A percentile compares a stretch with the other conserved stretches of the same genome.
Conservation (phyloP, 75 land plant species). For the Pinus taeda region DNA sequence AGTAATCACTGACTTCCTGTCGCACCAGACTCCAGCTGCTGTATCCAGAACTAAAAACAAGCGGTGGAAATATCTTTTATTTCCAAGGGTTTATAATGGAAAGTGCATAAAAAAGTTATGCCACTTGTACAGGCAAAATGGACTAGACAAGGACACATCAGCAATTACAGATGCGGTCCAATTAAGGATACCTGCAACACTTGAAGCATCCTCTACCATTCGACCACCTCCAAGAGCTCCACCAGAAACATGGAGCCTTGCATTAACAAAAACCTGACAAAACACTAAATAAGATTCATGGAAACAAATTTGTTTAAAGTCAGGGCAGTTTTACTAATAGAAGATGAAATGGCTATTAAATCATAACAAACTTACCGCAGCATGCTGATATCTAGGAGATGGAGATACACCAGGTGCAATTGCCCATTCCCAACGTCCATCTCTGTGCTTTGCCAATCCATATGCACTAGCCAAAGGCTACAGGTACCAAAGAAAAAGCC, state of each 20-base stretch:
- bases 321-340: not conserved
- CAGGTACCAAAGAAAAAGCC: not conserved
- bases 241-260: conserved; percentile 54
- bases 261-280: conserved; percentile 50
- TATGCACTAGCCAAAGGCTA: conserved; percentile 52
- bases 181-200: conserved; percentile 39
- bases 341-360: not conserved
- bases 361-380: conserved; percentile 30
- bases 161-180: not conserved
- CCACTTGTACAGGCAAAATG: not conserved
- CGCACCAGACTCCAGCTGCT: conserved; percentile 62
- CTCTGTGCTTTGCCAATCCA: conserved; percentile 55
- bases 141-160: not conserved
- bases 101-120: not conserved
- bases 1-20: conserved; percentile 44
- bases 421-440: conserved; percentile 63
- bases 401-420: conserved; percentile 55
- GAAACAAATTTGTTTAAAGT: not conserved
- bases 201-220: conserved; percentile 54
- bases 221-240: conserved; percentile 65
- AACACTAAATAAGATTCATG: not conserved
- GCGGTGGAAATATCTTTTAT: not conserved
- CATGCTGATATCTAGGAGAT: conserved; percentile 57
- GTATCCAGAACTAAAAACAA: conserved; percentile 46
- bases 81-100: too few species aligned